Percentiles rank a stretch among this genome's conserved stretches.
Conservation (phyloP, 2,329 filamentous ascomycete species). For the Rasamsonia emersonii region DNA sequence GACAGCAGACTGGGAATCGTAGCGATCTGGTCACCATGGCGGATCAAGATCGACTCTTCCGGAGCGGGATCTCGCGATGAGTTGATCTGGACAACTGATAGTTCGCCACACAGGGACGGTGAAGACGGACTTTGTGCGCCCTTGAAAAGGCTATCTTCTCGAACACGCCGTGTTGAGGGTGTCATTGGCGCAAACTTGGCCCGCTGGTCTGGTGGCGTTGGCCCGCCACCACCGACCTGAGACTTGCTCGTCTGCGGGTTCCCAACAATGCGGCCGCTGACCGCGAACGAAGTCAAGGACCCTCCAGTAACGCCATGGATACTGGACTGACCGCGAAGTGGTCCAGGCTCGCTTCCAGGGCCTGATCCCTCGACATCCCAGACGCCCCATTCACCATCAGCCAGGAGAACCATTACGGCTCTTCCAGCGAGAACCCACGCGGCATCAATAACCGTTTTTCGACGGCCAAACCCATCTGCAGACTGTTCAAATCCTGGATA, state of each 20-base stretch:
- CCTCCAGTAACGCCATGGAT: conserved; percentile 32
- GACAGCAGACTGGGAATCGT: conserved; percentile 36
- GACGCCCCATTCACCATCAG: conserved; percentile 41
- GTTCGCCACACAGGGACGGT: conserved; percentile 30
- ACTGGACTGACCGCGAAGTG: conserved; percentile 29
- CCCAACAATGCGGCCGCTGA: conserved; percentile 31
- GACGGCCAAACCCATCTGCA: conserved; percentile 19
- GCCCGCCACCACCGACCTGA: conserved; percentile 11
- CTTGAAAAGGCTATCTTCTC: conserved; percentile 37
- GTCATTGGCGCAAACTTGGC: conserved; percentile 39
- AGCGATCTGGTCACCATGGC: conserved; percentile 32
- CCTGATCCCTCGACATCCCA: conserved; percentile 41
- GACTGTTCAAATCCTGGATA: conserved; percentile 32
- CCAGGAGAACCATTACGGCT: conserved; percentile 36
- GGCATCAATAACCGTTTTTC: conserved; percentile 38
- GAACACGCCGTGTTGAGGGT: conserved; percentile 38
- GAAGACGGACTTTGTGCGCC: conserved; percentile 22
- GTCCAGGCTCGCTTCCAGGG: conserved; percentile 31
- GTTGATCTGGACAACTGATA: conserved; percentile 32
- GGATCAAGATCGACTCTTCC: conserved; percentile 38
- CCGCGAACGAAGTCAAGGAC: conserved; percentile 33
- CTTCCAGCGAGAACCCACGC: conserved; percentile 38
- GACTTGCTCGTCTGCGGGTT: conserved; percentile 15
- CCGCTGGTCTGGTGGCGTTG: conserved; percentile 21
- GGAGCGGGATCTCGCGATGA: conserved; percentile 25